Percentiles rank a stretch among this genome's conserved stretches.
Evolutionary conservation across 331 rosid genomes (phyloP).

Genomic region (Malus hybrid): DNA sequence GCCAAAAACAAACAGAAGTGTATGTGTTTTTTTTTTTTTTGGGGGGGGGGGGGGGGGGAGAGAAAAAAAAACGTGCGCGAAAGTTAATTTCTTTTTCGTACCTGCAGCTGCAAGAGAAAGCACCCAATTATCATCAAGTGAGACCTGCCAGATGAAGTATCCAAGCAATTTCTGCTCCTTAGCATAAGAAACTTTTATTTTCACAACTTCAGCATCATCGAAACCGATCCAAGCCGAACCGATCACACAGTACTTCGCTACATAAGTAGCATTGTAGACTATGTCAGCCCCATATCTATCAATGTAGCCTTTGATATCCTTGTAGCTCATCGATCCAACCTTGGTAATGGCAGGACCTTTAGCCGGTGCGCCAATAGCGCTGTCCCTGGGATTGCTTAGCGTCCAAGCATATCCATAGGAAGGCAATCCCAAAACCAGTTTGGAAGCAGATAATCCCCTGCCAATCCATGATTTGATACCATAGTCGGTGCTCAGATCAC

Average conservation of each 20-base stretch:
- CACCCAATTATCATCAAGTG: conserved; percentile 31
- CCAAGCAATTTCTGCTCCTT: conserved; percentile 27
- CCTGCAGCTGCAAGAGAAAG: conserved; percentile 31
- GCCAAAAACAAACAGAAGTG: too few relatives aligned
- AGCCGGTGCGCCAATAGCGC: conserved; percentile 18
- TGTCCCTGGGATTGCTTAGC: conserved; percentile 17
- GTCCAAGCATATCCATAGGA: conserved; percentile 53
- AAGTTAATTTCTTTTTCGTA: neutral
- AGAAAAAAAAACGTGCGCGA: too few relatives aligned
- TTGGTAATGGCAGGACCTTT: conserved; percentile 1
- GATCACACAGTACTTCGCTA: conserved; percentile 23
- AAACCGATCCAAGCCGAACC: conserved; percentile 30
- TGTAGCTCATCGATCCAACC: conserved; percentile 19
- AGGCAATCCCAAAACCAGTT: conserved; percentile 40
- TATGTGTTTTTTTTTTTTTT: too few relatives aligned
- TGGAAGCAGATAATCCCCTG: conserved; percentile 24
- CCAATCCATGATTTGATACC: conserved; percentile 40
- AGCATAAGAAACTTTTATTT: conserved; percentile 25
- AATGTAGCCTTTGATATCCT: conserved; percentile 1
- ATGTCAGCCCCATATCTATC: neutral
- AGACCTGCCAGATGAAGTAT: conserved; percentile 27
- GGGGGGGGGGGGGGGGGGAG: too few relatives aligned
- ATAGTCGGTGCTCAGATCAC: conserved; percentile 7
- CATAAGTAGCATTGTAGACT: conserved; percentile 21
- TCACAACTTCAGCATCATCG: conserved; percentile 21